Conservation (phyloP, 2,329 filamentous ascomycete species). For the Alternaria consortialis region DNA sequence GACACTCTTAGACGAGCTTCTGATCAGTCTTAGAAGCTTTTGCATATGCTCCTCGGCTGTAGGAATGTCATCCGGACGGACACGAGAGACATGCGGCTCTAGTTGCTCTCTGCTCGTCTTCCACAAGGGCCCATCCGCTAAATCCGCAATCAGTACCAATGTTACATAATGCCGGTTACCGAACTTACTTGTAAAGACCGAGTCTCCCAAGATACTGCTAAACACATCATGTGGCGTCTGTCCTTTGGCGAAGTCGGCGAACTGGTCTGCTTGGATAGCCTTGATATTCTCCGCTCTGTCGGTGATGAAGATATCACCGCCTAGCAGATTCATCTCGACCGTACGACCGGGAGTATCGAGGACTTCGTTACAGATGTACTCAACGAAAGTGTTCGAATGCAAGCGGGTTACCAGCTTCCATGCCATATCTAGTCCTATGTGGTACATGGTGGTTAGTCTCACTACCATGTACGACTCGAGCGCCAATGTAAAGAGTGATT, state of each 20-base stretch:
- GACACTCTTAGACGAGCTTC: background rate
- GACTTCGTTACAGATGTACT: slow-evolving; percentile 15
- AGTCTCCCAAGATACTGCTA: slow-evolving; percentile 15
- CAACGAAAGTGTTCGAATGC: slow-evolving; percentile 12
- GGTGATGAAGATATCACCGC: slow-evolving; percentile 15
- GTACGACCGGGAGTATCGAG: slow-evolving; percentile 12
- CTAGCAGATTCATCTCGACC: slow-evolving; percentile 16
- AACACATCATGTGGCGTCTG: slow-evolving; percentile 18
- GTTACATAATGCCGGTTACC: background rate
- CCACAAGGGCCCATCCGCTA: slow-evolving; percentile 13
- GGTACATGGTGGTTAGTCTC: too few relatives aligned
- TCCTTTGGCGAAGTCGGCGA: slow-evolving; percentile 11
- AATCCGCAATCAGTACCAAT: background rate
- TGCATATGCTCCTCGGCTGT: slow-evolving; percentile 8
- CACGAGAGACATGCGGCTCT: slow-evolving; percentile 13
- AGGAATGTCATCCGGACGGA: slow-evolving; percentile 11
- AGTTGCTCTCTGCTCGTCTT: slow-evolving; percentile 12
- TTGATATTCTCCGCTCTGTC: slow-evolving; percentile 19
- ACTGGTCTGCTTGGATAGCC: slow-evolving; percentile 16
- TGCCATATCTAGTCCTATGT: slow-evolving; percentile 17
- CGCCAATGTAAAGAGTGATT: too few relatives aligned
- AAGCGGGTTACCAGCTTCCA: slow-evolving; percentile 12
- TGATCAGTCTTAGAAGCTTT: slow-evolving; percentile 4
- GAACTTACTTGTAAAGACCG: slow-evolving; percentile 13
- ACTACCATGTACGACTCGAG: too few relatives aligned